phyloP scores from a whole-genome alignment of 2,329 filamentous ascomycete genomes.

The Nannizzia gypsea region DNA sequence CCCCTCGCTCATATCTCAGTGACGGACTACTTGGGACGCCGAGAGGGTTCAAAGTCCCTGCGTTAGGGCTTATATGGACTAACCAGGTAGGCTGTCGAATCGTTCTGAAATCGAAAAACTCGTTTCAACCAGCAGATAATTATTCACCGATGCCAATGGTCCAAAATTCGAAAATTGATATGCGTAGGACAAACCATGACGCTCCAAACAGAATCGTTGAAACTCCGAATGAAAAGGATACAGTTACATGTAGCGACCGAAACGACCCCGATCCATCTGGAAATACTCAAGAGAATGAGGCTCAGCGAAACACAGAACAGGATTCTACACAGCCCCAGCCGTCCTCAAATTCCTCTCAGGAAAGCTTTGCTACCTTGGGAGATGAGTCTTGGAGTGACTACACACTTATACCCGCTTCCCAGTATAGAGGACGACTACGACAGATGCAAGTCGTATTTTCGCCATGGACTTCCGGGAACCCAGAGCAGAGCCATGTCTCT shows the following conservation, averaged over 20 bases:
- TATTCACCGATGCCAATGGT: not conserved
- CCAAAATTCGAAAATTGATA: not conserved
- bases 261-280: not conserved
- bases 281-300: not conserved
- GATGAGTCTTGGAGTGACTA: not conserved
- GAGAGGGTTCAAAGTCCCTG: constrained; percentile 57
- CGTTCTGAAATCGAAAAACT: constrained; percentile 50
- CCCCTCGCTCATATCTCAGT: constrained; percentile 14
- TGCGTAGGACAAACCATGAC: not conserved
- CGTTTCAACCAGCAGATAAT: not conserved
- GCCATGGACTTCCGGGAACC: constrained; percentile 50
- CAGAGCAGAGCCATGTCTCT: not conserved
- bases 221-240: not conserved
- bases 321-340: not conserved
- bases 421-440: not conserved
- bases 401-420: not conserved
- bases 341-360: not conserved
- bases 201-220: not conserved
- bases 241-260: not conserved
- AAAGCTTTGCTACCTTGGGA: not conserved
- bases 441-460: constrained; percentile 83
- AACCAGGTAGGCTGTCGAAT: constrained; percentile 78
- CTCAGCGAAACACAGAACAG: not conserved
- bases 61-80: constrained; percentile 78
- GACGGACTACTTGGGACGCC: not conserved